Base-by-base conservation (phyloP, 2,329 filamentous ascomycete genomes). In the Leptographium flavum region DNA sequence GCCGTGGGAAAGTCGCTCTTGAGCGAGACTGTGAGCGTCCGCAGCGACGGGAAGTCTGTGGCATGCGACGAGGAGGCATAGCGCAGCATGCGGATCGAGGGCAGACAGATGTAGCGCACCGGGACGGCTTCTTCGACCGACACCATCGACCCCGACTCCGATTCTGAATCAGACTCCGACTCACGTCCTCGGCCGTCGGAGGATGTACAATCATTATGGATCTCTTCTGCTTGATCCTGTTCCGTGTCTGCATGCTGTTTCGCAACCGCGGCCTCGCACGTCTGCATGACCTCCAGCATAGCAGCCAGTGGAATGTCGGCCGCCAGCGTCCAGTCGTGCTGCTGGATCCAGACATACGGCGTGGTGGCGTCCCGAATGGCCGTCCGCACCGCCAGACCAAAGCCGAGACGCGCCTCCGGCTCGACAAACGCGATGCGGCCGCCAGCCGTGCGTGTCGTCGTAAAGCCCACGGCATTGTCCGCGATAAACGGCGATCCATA, bases 301-400 rank as follows among this genome's bases (percentile, higher is more conserved):
- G 63, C 52, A 1, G 51, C 47, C 3, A 74, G 47, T 1, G 71
- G 71, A 4, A 76, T 60, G 39, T 65, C 57, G 2, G 62, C 56
- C 15, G 65, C 59, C 0, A 76, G 56, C 6, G 63, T 59, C 72
- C 72, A 76, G 56, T 76, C 72, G 52, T 76, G 72, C 56, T 76
- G 72, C 49, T 75, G 71, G 0, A 76, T 57, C 71, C 72, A 76
- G 15, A 74, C 70, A 39, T 72, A 72, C 0, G 69, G 67, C 2
- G 72, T 75, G 13, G 56, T 49, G 0, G 65, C 61, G 5, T 63
- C 44, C 3, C 71, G 60, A 39, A 76, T 54, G 0, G 71, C 72
- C 0, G 69, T 68, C 13, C 72, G 68, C 19, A 76, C 70, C 1
- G 67, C 71, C 1, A 76, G 58, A 0, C 70, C 72, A 40, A 76